Evolutionary conservation across 1,284 basidiomycete genomes (phyloP), one percentile per base, ranked within the genome.

Genomic region (Moniliophthora roreri): DNA sequence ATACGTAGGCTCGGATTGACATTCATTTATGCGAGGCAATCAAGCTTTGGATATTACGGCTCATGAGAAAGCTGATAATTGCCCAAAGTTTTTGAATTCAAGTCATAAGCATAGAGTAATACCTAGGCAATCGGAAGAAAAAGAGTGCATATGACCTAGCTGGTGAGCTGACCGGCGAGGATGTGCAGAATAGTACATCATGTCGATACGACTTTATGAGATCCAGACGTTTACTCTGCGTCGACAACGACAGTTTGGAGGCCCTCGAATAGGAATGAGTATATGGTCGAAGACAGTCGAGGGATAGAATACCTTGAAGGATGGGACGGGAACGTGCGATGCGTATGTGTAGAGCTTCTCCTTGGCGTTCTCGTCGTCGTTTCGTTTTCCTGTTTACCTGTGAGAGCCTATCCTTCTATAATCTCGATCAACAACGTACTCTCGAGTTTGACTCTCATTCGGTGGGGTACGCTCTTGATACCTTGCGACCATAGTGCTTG

Each of bases 281-380:
- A 38, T 52, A n/a, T 11, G 10, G 23, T 28, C 9, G 5, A 24
- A 20, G 18, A 38, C 11, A 26, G 7, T 21, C 11, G 15, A 24
- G 39, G 20, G n/a, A 48, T 23, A 15, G 15, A 34, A 54, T 55
- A 85, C 92, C 88, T 95, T 95, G 88, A 94, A 95, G 51, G 89
- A 80, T 44, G 79, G 72, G 51, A 92, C 90, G 48, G 83, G 79
- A 59, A 97, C 87, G 68, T 90, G 82, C 58, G 84, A 84, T 59
- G 91, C 95, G 69, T 94, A 91, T 49, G 93, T 95, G 83, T 81
- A 97, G 55, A 98, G 87, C 80, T 96, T 97, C 81, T 98, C 95
- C 80, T 95, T 96, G 58, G 94, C 93, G 65, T 88, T 90, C 79
- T 97, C 94, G 66, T 95, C 93, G 73, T 97, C 94, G 71, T 95